Conservation (phyloP, 2,329 filamentous ascomycete genomes). For the Westerdykella aurantiaca region DNA sequence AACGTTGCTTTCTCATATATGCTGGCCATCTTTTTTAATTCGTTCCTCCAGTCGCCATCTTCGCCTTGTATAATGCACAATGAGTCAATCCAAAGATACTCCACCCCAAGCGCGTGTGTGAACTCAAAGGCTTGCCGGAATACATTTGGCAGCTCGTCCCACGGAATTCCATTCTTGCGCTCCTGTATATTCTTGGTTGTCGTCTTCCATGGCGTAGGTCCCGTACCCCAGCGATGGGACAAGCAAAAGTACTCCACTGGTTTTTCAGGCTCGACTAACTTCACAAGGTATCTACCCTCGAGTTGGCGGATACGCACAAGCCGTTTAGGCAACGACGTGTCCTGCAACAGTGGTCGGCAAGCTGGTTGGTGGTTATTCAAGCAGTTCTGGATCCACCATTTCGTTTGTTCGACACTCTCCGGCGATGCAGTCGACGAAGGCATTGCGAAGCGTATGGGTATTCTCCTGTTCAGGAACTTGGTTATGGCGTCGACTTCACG, state of each 20-base stretch:
- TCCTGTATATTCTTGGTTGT: slow-evolving; percentile 12
- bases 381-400: no score
- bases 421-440: no score
- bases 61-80: slow-evolving; percentile 14
- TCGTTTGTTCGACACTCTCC: no score
- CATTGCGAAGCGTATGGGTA: no score
- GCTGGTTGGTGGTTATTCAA: no score
- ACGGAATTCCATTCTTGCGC: background rate
- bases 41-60: slow-evolving; percentile 15
- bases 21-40: slow-evolving; percentile 18
- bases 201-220: slow-evolving; percentile 23
- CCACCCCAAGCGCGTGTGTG: slow-evolving; percentile 3
- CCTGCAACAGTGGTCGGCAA: no score
- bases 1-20: slow-evolving; percentile 9
- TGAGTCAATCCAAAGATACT: slow-evolving; percentile 16
- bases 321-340: no score
- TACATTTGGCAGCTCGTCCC: background rate
- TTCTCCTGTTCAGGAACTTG: no score
- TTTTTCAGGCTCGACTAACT: no score
- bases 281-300: no score
- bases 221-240: slow-evolving; percentile 31
- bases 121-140: slow-evolving; percentile 9
- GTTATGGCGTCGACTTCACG: no score
- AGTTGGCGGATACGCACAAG: no score
- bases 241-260: slow-evolving; percentile 24